phyloP scores from a whole-genome alignment of 1,139 yeast species.

The Debaryomyces singareniensis region DNA sequence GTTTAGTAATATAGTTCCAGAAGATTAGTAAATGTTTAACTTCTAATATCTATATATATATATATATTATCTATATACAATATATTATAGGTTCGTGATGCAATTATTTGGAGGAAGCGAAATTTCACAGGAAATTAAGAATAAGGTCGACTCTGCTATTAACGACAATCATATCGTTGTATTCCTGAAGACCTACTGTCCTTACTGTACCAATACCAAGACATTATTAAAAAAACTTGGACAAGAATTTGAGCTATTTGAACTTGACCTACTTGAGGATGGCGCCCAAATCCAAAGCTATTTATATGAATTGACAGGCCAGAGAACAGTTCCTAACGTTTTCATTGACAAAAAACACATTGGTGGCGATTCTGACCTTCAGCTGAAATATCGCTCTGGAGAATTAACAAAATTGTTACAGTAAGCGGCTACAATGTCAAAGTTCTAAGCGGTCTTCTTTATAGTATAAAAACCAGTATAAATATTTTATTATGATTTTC shows the following conservation, averaged over 20 bases:
- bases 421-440: too few species aligned
- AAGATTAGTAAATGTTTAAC: background rate
- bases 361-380: conserved; percentile 85
- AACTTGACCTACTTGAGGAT: conserved; percentile 14
- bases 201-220: conserved; percentile 22
- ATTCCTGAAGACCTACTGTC: conserved; percentile 23
- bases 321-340: conserved; percentile 81
- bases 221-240: conserved; percentile 11
- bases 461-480: too few species aligned
- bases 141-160: conserved; percentile 14
- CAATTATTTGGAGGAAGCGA: conserved; percentile 13
- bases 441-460: too few species aligned
- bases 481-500: too few species aligned
- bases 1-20: background rate
- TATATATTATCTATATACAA: background rate
- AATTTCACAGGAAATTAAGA: conserved; percentile 12
- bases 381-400: conserved; percentile 20
- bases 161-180: conserved; percentile 15
- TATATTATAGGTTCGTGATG: conserved; percentile 11
- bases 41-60: conserved; percentile 2
- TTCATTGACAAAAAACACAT: conserved; percentile 79
- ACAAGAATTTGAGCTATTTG: conserved; percentile 15
- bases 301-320: conserved; percentile 65
- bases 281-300: conserved; percentile 55
- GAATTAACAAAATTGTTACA: too few species aligned